Percentiles rank a stretch among this genome's conserved stretches.
These are phyloP conservation scores for Coemansia sp. DNA, from an alignment of 192 early-diverging fungal genomes.

Conservation along the genomic window DNA sequence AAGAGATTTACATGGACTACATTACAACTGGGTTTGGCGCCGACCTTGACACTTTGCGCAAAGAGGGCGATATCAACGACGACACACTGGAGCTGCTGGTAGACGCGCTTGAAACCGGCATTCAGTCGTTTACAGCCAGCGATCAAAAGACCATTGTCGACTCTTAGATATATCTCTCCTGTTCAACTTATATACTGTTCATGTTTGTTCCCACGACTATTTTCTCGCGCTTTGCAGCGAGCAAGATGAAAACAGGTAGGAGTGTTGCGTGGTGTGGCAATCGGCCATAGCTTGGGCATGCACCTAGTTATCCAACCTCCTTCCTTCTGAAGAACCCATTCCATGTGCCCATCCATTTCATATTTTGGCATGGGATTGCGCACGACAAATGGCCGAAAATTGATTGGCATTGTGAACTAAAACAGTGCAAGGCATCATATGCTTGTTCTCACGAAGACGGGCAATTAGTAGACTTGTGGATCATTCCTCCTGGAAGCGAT, in stretches of 20 bases:
- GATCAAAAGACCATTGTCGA: constrained; percentile 39
- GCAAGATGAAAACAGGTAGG: too few species aligned
- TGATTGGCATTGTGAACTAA: too few species aligned
- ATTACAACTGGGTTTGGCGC: constrained; percentile 41
- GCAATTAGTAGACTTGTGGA: neutral
- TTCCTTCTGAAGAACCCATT: neutral
- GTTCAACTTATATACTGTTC: neutral
- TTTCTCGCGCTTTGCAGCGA: too few species aligned
- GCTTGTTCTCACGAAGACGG: neutral
- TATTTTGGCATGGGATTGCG: too few species aligned
- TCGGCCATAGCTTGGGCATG: too few species aligned
- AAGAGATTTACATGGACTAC: constrained; percentile 47
- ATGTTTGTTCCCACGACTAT: neutral
- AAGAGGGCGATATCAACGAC: constrained; percentile 32
- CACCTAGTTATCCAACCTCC: too few species aligned
- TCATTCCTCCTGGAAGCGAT: neutral
- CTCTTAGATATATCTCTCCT: neutral
- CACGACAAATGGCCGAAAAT: too few species aligned
- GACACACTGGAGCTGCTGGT: constrained; percentile 40
- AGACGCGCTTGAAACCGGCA: constrained; percentile 34
- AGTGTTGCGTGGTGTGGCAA: too few species aligned
- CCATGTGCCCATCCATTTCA: neutral
- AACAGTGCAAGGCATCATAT: too few species aligned
- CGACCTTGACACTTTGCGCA: constrained; percentile 40
- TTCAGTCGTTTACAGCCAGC: constrained; percentile 21